A percentile compares a stretch with the other conserved stretches of the same genome.
Evolutionary conservation across 805 yeast species (phyloP).

Genomic region (Wickerhamomyces strasburgensis): DNA sequence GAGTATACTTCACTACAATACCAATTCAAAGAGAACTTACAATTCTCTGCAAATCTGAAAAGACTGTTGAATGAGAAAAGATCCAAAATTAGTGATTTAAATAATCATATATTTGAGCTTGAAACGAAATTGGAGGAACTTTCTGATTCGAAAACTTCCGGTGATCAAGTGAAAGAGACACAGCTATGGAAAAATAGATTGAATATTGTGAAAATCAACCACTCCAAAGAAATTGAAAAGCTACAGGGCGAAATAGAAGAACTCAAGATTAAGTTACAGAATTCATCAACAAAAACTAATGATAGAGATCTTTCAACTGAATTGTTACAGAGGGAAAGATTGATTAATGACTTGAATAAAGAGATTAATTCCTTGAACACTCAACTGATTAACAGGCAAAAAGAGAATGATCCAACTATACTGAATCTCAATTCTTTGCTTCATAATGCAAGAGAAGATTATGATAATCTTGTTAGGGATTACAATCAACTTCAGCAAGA

Average conservation of each 20-base stretch:
- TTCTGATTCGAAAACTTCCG: slow-evolving; percentile 3
- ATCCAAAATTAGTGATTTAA: slow-evolving; percentile 10
- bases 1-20: slow-evolving; percentile 12
- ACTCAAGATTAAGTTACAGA: slow-evolving; percentile 6
- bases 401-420: slow-evolving; percentile 11
- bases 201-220: slow-evolving; percentile 18
- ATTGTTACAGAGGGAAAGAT: slow-evolving; percentile 9
- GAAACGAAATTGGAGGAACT: slow-evolving; percentile 15
- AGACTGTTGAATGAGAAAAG: slow-evolving; percentile 18
- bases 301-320: slow-evolving; percentile 12
- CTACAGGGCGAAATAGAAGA: slow-evolving; percentile 13
- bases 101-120: slow-evolving; percentile 10
- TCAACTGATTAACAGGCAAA: slow-evolving; percentile 7
- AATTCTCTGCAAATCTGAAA: slow-evolving; percentile 9
- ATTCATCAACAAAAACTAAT: slow-evolving; percentile 1
- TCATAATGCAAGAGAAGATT: slow-evolving; percentile 13
- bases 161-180: slow-evolving; percentile 15
- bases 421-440: slow-evolving; percentile 11
- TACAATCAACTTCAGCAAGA: slow-evolving; percentile 21
- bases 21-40: slow-evolving; percentile 15
- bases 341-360: slow-evolving; percentile 14
- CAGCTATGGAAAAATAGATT: slow-evolving; percentile 20
- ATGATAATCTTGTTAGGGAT: slow-evolving; percentile 21
- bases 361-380: slow-evolving; percentile 15
- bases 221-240: slow-evolving; percentile 19